Percentiles rank a stretch among this genome's conserved stretches.
Conservation (phyloP, 768 basidiomycete genomes). For the Suillus alpinus region DNA sequence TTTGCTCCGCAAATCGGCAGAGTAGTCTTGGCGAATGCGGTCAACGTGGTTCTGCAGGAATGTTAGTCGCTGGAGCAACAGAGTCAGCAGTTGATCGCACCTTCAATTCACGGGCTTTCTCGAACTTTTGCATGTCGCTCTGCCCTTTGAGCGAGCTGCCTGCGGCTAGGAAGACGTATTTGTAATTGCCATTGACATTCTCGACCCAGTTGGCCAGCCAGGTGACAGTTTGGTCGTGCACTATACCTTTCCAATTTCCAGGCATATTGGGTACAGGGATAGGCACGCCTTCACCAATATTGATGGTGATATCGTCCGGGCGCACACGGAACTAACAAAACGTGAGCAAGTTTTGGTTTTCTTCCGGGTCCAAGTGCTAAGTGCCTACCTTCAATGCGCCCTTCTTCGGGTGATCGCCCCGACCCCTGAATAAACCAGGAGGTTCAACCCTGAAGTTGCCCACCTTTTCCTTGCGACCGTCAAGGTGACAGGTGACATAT, state of each 20-base stretch:
- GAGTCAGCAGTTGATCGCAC: constrained; percentile 36
- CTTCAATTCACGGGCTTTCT: constrained; percentile 96
- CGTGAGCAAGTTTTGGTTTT: constrained; percentile 8
- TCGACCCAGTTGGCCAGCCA: constrained; percentile 99
- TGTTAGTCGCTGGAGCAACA: constrained; percentile 8
- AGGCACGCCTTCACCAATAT: constrained; percentile 76
- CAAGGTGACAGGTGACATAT: constrained; percentile 83
- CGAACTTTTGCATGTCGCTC: constrained; percentile 96
- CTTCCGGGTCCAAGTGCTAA: background rate
- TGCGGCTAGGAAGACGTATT: constrained; percentile 98
- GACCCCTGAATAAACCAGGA: constrained; percentile 96
- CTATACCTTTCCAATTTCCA: constrained; percentile 85
- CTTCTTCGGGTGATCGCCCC: constrained; percentile 98
- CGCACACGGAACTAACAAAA: constrained; percentile 69
- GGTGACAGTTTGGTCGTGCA: constrained; percentile 94
- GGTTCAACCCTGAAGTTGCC: constrained; percentile 99
- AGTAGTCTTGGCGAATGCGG: constrained; percentile 87
- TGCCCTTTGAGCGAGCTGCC: constrained; percentile 97
- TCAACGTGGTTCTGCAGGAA: constrained; percentile 77
- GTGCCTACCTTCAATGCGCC: constrained; percentile 82
- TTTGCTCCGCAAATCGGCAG: constrained; percentile 78
- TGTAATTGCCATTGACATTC: constrained; percentile 92
- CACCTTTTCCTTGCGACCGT: constrained; percentile 96
- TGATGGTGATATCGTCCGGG: constrained; percentile 95
- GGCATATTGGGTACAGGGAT: constrained; percentile 88